A percentile compares a stretch with the other conserved stretches of the same genome.
Evolutionary conservation across 2,329 filamentous ascomycete species (phyloP).

Genomic region (Juglanconis oblonga): DNA sequence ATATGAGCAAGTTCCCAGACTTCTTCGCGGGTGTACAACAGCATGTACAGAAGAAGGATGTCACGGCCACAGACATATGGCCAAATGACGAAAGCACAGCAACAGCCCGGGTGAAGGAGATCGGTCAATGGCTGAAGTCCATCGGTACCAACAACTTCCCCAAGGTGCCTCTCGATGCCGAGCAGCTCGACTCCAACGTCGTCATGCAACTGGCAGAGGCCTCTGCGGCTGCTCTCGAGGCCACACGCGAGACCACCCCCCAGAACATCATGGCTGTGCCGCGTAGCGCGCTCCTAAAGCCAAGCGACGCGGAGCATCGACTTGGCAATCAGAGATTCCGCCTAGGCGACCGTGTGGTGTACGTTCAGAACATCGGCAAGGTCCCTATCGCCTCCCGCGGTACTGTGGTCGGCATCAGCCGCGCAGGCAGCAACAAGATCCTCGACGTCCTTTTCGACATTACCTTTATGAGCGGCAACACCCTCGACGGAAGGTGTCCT

Average conservation of each 20-base stretch:
- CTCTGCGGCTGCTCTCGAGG: constrained; percentile 59
- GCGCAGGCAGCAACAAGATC: constrained; percentile 76
- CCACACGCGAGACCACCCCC: background rate
- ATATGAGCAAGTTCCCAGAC: constrained; percentile 92
- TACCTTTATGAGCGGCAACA: constrained; percentile 96
- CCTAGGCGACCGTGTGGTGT: constrained; percentile 88
- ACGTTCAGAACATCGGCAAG: constrained; percentile 88
- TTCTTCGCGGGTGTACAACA: constrained; percentile 87
- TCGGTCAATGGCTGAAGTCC: constrained; percentile 87
- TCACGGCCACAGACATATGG: constrained; percentile 84
- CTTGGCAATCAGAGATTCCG: constrained; percentile 79
- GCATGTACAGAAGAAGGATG: constrained; percentile 82
- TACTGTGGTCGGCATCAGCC: constrained; percentile 92
- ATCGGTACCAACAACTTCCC: constrained; percentile 91
- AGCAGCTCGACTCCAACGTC: constrained; percentile 89
- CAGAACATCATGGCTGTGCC: constrained; percentile 68
- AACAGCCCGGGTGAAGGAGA: constrained; percentile 83
- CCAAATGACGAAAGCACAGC: constrained; percentile 63
- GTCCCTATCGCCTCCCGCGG: constrained; percentile 90
- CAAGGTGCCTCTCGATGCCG: constrained; percentile 90
- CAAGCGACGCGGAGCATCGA: constrained; percentile 91
- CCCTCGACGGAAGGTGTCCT: constrained; percentile 83
- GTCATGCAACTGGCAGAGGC: constrained; percentile 77
- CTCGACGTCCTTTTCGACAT: constrained; percentile 92
- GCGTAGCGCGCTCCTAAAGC: constrained; percentile 83